Conservation (phyloP, 331 rosid species). For the Saraca asoca region DNA sequence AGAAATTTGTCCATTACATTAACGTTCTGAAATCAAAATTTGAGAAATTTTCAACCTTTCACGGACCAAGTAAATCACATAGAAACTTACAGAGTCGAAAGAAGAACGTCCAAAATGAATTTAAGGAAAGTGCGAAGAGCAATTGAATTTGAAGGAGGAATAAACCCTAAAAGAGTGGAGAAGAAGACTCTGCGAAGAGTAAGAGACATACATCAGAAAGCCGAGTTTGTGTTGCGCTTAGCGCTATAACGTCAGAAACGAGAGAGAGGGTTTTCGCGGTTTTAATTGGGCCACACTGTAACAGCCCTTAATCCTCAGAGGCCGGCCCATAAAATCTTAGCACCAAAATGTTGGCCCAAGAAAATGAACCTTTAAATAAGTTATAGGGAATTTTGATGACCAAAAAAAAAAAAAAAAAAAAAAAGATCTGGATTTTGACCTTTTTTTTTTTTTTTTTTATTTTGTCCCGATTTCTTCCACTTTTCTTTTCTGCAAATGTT, state of each 20-base stretch:
- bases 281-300: background rate
- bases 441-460: too few relatives aligned
- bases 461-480: too few relatives aligned
- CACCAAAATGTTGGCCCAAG: too few relatives aligned
- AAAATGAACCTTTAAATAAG: too few relatives aligned
- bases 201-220: background rate
- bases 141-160: constrained; percentile 4
- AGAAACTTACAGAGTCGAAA: constrained; percentile 14
- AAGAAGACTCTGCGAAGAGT: constrained; percentile 1
- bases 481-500: too few relatives aligned
- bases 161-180: constrained; percentile 37
- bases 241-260: background rate
- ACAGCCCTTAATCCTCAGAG: background rate
- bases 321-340: too few relatives aligned
- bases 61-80: background rate
- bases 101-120: background rate
- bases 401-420: too few relatives aligned
- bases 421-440: too few relatives aligned
- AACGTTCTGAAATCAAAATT: background rate
- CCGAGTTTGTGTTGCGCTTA: background rate
- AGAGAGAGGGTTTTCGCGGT: background rate
- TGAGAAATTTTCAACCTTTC: background rate
- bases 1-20: constrained; percentile 2
- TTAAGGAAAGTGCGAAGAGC: background rate
- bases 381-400: too few relatives aligned